Evolutionary conservation across 371 early-diverging fungal genomes (phyloP), one percentile per base, ranked within the genome.

Genomic region (Mortierella sp.): DNA sequence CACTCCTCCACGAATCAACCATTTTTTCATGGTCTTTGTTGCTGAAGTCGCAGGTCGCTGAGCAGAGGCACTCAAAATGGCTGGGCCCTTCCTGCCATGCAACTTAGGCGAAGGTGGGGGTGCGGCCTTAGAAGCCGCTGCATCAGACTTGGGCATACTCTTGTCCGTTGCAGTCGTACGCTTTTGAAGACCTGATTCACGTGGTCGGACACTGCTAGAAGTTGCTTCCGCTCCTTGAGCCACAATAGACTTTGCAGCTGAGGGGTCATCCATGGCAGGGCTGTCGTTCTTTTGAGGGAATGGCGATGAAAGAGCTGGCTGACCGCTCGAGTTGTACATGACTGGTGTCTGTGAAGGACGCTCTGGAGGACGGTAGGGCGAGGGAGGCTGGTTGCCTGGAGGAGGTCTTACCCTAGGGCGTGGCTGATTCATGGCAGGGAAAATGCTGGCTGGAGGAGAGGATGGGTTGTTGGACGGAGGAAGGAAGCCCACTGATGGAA

Each of bases 351-450:
- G 80, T 14, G 80, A 74, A 14, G 80, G 80, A 21, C 74, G 56
- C 70, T 80, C 74, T 12, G 80, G 80, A 14, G 80, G 80, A 18
- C 70, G 70, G 59, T 80, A 80, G 9, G 80, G 80, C 1, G 73
- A 64, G 48, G 51, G 45, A 21, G 37, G 60, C 25, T 74, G 65
- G 58, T 72, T 70, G n/a, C 71, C 74, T 23, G 80, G 80, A 37
- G 80, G 80, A 18, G 80, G 80, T 43, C 80, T 53, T 7, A 70
- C 71, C 4, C 80, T 70, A 1, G 74, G 44, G 45, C 65, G 53
- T 4, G 62, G 72, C 44, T 53, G 72, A 21, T 53, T 58, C 29
- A 68, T 18, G 7, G 72, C 23, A 14, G 66, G 79, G 57, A 77
- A 77, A n/a, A 73, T 73, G 30, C 63, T 77, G 19, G 64, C 66